A percentile compares a stretch with the other conserved stretches of the same genome.
Conservation (phyloP, 164 flowering plant species). For the Tetrastigma voinierianum region DNA sequence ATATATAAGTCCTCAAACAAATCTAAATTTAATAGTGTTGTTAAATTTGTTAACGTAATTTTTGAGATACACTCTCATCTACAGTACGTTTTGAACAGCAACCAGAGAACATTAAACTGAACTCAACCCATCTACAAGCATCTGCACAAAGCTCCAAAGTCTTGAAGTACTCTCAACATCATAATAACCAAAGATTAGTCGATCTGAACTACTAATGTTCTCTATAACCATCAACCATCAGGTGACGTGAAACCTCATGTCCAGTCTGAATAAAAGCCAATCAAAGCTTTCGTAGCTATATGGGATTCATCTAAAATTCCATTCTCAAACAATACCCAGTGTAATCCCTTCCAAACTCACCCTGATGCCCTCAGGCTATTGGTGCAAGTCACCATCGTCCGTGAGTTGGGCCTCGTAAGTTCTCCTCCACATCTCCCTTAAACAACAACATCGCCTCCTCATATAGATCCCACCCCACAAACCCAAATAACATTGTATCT, state of each 20-base stretch:
- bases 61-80: conserved; percentile 25
- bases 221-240: conserved; percentile 33
- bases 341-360: conserved; percentile 28
- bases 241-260: conserved; percentile 28
- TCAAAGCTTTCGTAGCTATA: conserved; percentile 52
- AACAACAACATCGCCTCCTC: conserved; percentile 35
- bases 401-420: conserved; percentile 36
- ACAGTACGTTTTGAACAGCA: conserved; percentile 34
- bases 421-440: conserved; percentile 27
- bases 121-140: conserved; percentile 29
- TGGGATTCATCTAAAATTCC: conserved; percentile 31
- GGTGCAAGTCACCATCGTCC: conserved; percentile 47
- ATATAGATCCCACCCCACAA: conserved; percentile 19
- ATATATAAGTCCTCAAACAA: conserved; percentile 30
- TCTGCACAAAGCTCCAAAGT: conserved; percentile 29
- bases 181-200: conserved; percentile 41
- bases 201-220: conserved; percentile 51
- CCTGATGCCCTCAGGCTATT: conserved; percentile 30
- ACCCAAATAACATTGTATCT: conserved; percentile 52
- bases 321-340: conserved; percentile 53
- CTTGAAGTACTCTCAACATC: conserved; percentile 27
- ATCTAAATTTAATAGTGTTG: conserved; percentile 35
- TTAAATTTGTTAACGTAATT: conserved; percentile 43
- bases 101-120: conserved; percentile 38
- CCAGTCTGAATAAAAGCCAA: conserved; percentile 44